Conservation (phyloP, 2,329 filamentous ascomycete genomes). For the Exophiala viscosa region DNA sequence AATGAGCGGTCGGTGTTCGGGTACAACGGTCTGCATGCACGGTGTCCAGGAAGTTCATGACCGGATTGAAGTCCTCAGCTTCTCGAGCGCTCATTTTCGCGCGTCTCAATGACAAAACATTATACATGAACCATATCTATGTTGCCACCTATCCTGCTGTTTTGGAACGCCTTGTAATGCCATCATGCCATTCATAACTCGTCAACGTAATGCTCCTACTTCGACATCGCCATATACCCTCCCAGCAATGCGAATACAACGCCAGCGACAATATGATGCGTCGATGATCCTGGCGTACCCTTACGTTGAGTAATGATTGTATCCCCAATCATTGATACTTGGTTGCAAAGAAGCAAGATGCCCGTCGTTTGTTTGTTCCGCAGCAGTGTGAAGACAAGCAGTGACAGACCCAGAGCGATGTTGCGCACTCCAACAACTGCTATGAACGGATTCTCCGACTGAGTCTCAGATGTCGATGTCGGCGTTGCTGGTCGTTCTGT, state of each 20-base stretch:
- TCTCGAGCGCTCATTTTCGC: no score
- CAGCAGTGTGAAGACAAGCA: not conserved
- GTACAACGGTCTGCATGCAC: no score
- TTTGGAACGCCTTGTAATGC: no score
- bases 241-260: slow-evolving; percentile 2
- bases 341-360: slow-evolving; percentile 5
- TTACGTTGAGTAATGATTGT: not conserved
- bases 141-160: no score
- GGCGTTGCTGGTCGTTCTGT: not conserved
- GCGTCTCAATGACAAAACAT: no score
- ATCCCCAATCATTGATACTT: slow-evolving; percentile 4
- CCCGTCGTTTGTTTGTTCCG: not conserved
- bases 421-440: slow-evolving; percentile 6
- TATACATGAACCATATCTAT: no score
- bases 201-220: not conserved
- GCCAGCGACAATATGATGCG: slow-evolving; percentile 2
- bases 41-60: no score
- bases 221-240: not conserved
- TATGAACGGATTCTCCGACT: slow-evolving; percentile 2
- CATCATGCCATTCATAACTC: no score
- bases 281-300: not conserved
- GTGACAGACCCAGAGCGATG: slow-evolving; percentile 2
- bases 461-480: not conserved
- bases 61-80: no score
- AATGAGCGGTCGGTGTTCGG: no score